Evolutionary conservation across 345 rosid species (phyloP).

Genomic region (Hibiscus tridactylites): DNA sequence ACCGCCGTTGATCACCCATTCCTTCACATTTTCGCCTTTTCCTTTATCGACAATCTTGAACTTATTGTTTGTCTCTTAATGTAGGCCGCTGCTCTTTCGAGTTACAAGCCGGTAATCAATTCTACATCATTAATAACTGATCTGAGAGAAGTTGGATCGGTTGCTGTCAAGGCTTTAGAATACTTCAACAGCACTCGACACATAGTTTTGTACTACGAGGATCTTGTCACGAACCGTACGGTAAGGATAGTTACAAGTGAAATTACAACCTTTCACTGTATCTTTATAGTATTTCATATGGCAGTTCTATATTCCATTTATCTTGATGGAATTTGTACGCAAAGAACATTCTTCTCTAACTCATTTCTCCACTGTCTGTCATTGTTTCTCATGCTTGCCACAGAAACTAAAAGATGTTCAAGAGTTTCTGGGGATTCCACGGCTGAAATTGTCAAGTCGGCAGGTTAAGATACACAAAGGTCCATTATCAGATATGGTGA

Average conservation of each 20-base stretch:
- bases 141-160: slow-evolving; percentile 46
- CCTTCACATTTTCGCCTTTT: not conserved
- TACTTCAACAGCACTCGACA: slow-evolving; percentile 73
- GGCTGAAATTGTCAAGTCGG: slow-evolving; percentile 52
- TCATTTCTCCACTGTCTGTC: not conserved
- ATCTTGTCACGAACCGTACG: slow-evolving; percentile 47
- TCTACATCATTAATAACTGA: slow-evolving; percentile 56
- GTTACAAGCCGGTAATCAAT: slow-evolving; percentile 69
- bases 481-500: slow-evolving; percentile 49
- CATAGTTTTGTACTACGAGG: slow-evolving; percentile 73
- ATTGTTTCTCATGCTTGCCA: slow-evolving; percentile 1
- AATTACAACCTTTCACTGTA: too few species aligned
- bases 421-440: slow-evolving; percentile 63
- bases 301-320: too few species aligned
- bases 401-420: slow-evolving; percentile 77
- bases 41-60: slow-evolving; percentile 6
- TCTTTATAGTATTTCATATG: not conserved
- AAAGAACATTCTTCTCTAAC: not conserved
- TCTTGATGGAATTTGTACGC: too few species aligned
- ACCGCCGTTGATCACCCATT: not conserved
- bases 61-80: slow-evolving; percentile 11
- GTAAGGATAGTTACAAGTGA: slow-evolving; percentile 35
- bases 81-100: slow-evolving; percentile 75
- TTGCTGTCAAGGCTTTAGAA: slow-evolving; percentile 47
- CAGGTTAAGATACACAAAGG: slow-evolving; percentile 94